Evolutionary conservation across 441 rosid species (phyloP), one percentile per base, ranked within the genome.

Genomic region (Metrosideros polymorpha): DNA sequence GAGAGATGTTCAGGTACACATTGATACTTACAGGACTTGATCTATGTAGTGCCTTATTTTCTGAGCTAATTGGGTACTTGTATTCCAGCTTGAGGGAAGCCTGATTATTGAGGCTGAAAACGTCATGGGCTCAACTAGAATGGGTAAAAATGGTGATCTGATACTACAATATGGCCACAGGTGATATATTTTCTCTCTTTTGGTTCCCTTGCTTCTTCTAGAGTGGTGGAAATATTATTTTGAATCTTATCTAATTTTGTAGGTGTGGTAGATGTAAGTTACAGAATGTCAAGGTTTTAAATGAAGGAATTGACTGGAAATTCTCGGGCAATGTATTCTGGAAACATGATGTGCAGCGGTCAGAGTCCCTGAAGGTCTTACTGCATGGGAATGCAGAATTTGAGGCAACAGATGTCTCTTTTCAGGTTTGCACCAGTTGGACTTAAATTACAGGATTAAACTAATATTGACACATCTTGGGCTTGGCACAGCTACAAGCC

Each of bases 311-410:
- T 77, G 92, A 97, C 88, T 95, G 99, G 99, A 92, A 91, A 83
- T 93, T 83, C 84, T 90, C 85, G 85, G 93, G 93, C 87, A 96
- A 96, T 88, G 91, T 93, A 75, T 97, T 92, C 92, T 97, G 99
- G 99, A 94, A 95, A 92, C 97, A 94, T 90, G 91, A 92, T 83
- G 94, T 97, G 85, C 90, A 87, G 83, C 92, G 97, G 88, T 88
- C 92, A 66, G 98, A 94, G 90, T 91, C 94, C 57, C 88, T 94
- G 85, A 96, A 93, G 89, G 89, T 97, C 87, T 92, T 93, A 83
- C 91, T 97, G 79, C 96, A 95, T 83, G 99, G 99, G 86, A 96
- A 95, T 91, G 96, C 99, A 51, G 99, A 97, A 91, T 94, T 97
- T 86, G 98, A 96, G 93, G 99, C 99, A 83, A 87, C 84, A 84